Evolutionary conservation across 129 eudicot genomes (phyloP), one percentile per base, ranked within the genome.

Genomic region (Smallanthus sonchifolius): DNA sequence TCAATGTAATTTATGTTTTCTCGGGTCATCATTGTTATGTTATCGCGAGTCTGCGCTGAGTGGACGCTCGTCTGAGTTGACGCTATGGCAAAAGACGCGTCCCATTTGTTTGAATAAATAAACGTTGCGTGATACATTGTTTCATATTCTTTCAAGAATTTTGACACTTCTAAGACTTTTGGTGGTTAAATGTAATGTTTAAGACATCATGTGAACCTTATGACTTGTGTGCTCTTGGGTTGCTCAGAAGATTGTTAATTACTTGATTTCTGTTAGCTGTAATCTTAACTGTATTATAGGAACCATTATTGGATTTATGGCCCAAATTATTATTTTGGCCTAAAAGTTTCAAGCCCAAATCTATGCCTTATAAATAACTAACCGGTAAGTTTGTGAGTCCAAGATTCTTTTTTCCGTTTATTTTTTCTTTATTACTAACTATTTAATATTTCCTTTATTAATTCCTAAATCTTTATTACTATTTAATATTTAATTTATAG

Each of bases 81-180:
- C 43, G 62, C 66, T 60, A 30, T 57, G 63, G 70, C 52, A 37
- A 69, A 56, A 45, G 81, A 69, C 68, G 10, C 10, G 15, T 4
- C 49, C 71, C 67, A 39, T 79, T 72, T 64, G 69, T 72, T 72
- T 79, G 65, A 79, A 72, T 65, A 72, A 79, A 54, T 72, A 72
- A 72, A 72, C 20, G 16, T 39, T 10, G 64, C 37, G 11, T 70
- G 49, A 56, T 77, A 37, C 71, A 60, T 70, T 20, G 4, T 13
- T 49, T 28, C 72, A 63, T 79, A 72, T 79, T 79, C 68, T 79
- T 39, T 77, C 43, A 8, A 19, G 16, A 62, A 19, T 76, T 34
- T 64, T 72, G 73, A 62, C 67, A 28, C 48, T 28, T 54, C 51
- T 4, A 14, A 2, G 43, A 14, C 20, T 61, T 73, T 20, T 49